These are phyloP conservation scores for Malassezia arunalokei DNA, from an alignment of 1,284 basidiomycete genomes.

Conservation along the genomic window DNA sequence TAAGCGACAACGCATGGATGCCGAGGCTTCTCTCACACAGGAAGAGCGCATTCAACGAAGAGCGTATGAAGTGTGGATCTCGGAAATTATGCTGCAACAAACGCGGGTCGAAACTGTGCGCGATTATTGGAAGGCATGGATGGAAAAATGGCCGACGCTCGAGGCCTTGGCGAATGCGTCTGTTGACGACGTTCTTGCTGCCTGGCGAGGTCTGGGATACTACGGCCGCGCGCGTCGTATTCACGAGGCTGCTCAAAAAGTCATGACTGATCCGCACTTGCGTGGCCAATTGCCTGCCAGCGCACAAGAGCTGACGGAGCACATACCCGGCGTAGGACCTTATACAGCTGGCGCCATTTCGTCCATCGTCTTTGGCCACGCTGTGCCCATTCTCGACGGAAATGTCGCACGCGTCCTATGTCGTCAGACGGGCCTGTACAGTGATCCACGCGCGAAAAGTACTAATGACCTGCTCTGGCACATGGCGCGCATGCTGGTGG, in stretches of 20 bases:
- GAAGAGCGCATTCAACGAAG: constrained; percentile 47
- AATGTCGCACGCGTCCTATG: constrained; percentile 37
- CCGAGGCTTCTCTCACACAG: background rate
- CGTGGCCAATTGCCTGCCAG: constrained; percentile 66
- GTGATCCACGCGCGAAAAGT: constrained; percentile 30
- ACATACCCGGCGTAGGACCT: constrained; percentile 77
- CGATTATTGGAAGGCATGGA: constrained; percentile 38
- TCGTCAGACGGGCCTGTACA: constrained; percentile 33
- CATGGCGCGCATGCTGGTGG: constrained; percentile 27
- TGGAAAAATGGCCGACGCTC: constrained; percentile 36
- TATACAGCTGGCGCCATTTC: constrained; percentile 57
- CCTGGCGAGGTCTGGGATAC: constrained; percentile 42
- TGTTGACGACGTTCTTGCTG: constrained; percentile 40
- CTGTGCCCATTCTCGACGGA: constrained; percentile 39
- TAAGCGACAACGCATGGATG: background rate
- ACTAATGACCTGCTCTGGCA: constrained; percentile 36
- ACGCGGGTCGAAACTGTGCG: constrained; percentile 53
- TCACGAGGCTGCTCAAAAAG: constrained; percentile 33
- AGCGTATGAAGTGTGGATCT: constrained; percentile 62
- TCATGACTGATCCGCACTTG: constrained; percentile 43
- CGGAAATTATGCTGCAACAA: constrained; percentile 94
- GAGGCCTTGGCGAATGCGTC: constrained; percentile 60
- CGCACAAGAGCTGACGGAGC: constrained; percentile 65
- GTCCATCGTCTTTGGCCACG: constrained; percentile 37
- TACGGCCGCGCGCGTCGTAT: constrained; percentile 41